Evolutionary conservation across 352 stramenopile species (phyloP).

Genomic region (Pythium periplocum): DNA sequence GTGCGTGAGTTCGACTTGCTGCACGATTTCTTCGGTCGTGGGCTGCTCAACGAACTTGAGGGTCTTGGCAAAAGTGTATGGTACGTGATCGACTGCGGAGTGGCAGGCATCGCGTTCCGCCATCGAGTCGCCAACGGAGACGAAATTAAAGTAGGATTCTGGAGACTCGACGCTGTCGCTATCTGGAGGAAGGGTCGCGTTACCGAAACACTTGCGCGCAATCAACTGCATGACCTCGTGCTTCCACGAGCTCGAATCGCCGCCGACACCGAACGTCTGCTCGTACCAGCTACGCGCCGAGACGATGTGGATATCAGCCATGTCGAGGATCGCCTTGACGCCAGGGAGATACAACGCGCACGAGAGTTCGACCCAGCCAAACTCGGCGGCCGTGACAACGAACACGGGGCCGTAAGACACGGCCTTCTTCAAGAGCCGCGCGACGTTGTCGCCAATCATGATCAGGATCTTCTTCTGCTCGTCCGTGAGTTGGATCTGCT

Average conservation of each 20-base stretch:
- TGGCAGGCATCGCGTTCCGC: conserved; percentile 84
- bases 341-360: conserved; percentile 69
- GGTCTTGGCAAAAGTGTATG: conserved; percentile 77
- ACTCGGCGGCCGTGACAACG: conserved; percentile 79
- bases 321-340: conserved; percentile 56
- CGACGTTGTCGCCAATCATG: conserved; percentile 58
- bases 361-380: conserved; percentile 82
- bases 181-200: background rate
- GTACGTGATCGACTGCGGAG: conserved; percentile 51
- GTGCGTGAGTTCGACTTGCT: conserved; percentile 79
- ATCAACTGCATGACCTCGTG: conserved; percentile 86
- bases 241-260: conserved; percentile 79
- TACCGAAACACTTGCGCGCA: conserved; percentile 73
- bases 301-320: conserved; percentile 81
- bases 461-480: conserved; percentile 54
- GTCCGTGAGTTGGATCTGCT: conserved; percentile 51
- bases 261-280: conserved; percentile 71
- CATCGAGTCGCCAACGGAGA: conserved; percentile 84
- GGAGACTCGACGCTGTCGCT: background rate
- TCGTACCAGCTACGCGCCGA: conserved; percentile 84
- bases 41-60: conserved; percentile 85
- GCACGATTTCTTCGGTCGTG: conserved; percentile 70
- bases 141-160: conserved; percentile 68
- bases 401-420: conserved; percentile 79
- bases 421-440: conserved; percentile 61